phyloP scores from a whole-genome alignment of 805 yeast species.

The Starmera amethionina region DNA sequence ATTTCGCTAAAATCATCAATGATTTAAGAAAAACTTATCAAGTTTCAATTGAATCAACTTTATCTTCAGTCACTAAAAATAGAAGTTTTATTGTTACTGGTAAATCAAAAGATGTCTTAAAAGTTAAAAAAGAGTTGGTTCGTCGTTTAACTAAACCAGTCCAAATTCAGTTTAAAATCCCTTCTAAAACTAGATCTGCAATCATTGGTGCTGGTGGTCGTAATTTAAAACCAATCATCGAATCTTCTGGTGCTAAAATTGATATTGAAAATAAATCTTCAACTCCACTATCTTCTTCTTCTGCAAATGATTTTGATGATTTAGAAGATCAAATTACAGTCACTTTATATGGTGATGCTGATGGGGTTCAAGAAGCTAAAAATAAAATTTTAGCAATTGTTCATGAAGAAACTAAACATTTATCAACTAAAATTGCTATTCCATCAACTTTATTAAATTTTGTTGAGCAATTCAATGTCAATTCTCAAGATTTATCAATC shows the following conservation, averaged over 20 bases:
- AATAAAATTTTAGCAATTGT: conserved; percentile 62
- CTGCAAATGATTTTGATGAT: conserved; percentile 41
- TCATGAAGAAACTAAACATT: conserved; percentile 56
- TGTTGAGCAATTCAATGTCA: conserved; percentile 21
- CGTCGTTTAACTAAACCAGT: conserved; percentile 73
- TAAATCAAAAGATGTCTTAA: conserved; percentile 48
- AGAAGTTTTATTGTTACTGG: conserved; percentile 84
- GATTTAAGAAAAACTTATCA: conserved; percentile 48
- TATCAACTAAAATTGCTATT: conserved; percentile 41
- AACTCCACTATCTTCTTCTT: conserved; percentile 19
- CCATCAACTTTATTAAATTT: conserved; percentile 21
- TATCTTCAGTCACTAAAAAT: conserved; percentile 62
- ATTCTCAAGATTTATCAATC: conserved; percentile 17
- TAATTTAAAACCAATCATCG: conserved; percentile 70
- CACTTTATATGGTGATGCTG: conserved; percentile 72
- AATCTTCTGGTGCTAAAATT: conserved; percentile 55
- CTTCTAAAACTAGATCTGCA: conserved; percentile 65
- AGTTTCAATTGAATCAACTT: conserved; percentile 74
- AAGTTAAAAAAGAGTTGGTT: conserved; percentile 68
- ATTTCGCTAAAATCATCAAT: conserved; percentile 57
- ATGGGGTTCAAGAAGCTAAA: conserved; percentile 72
- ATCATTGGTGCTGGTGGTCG: conserved; percentile 86
- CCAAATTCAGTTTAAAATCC: conserved; percentile 49
- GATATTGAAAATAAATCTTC: conserved; percentile 46
- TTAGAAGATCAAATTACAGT: conserved; percentile 54